Evolutionary conservation across 495 filamentous ascomycete species (phyloP).

Genomic region (Venustampulla echinocandica): DNA sequence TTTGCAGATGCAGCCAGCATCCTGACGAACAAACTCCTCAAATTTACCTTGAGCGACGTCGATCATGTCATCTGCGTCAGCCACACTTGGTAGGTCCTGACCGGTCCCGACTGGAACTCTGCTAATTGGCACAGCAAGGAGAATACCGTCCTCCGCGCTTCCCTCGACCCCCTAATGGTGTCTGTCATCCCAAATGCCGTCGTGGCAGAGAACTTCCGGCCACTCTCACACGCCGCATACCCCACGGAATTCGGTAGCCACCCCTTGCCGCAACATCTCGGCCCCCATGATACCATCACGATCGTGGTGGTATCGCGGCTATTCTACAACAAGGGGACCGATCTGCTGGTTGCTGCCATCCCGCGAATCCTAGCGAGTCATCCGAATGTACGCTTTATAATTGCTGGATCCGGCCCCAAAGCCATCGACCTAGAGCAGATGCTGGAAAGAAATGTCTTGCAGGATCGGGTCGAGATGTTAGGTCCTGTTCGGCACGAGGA

Average conservation of each 20-base stretch:
- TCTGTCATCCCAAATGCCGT: constrained; percentile 97
- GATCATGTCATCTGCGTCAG: constrained; percentile 98
- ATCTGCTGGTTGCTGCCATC: constrained; percentile 87
- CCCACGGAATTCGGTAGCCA: constrained; percentile 19
- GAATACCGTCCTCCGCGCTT: constrained; percentile 92
- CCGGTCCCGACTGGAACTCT: background rate
- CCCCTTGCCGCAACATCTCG: constrained; percentile 39
- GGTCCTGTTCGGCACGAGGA: constrained; percentile 91
- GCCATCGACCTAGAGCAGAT: constrained; percentile 97
- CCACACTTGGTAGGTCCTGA: constrained; percentile 70
- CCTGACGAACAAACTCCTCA: constrained; percentile 90
- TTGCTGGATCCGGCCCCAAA: constrained; percentile 90
- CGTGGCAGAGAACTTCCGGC: constrained; percentile 90
- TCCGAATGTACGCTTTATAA: constrained; percentile 92
- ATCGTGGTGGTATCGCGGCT: constrained; percentile 96
- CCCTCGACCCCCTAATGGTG: constrained; percentile 91
- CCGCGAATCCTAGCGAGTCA: constrained; percentile 83
- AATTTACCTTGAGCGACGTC: constrained; percentile 92
- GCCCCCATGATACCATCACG: constrained; percentile 79
- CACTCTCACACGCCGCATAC: constrained; percentile 39
- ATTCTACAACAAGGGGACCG: constrained; percentile 98
- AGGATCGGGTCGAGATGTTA: constrained; percentile 86
- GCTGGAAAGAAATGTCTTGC: constrained; percentile 90
- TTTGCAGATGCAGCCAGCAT: constrained; percentile 97
- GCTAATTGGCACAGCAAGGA: constrained; percentile 61